These are phyloP conservation scores for Thielaviopsis ethacetica DNA, from an alignment of 2,329 filamentous ascomycete species.

Conservation along the genomic window DNA sequence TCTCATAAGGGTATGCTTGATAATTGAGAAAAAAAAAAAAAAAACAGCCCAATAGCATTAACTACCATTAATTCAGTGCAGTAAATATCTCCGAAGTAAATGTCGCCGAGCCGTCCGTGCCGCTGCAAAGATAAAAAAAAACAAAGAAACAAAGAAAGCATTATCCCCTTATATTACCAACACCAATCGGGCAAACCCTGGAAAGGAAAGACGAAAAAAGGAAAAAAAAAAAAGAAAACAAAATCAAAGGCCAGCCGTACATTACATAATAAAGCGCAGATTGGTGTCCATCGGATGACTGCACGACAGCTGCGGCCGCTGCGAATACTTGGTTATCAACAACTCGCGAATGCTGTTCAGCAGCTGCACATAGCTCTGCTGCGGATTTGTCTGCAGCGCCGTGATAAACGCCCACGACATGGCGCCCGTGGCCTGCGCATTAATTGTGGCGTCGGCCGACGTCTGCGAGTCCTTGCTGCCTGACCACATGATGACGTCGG, in stretches of 20 bases:
- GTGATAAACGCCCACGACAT: constrained; percentile 90
- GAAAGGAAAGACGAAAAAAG: not conserved
- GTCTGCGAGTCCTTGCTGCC: constrained; percentile 84
- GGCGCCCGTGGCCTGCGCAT: constrained; percentile 70
- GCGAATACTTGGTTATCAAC: constrained; percentile 60
- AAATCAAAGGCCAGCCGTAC: not conserved
- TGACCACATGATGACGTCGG: constrained; percentile 86
- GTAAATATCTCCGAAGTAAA: too few species aligned
- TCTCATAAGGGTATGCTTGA: too few species aligned
- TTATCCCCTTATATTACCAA: too few species aligned
- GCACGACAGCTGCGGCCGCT: constrained; percentile 82
- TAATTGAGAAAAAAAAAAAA: too few species aligned
- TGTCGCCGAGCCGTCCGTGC: too few species aligned
- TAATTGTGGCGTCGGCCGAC: constrained; percentile 70
- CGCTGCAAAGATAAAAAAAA: too few species aligned
- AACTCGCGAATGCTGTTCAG: constrained; percentile 82
- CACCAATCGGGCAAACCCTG: too few species aligned
- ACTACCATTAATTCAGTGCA: too few species aligned
- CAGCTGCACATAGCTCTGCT: constrained; percentile 81
- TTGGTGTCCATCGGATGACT: constrained; percentile 68
- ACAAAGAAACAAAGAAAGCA: too few species aligned
- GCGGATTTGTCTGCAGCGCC: constrained; percentile 69
- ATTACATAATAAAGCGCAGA: constrained; percentile 45
- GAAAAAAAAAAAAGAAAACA: not conserved
- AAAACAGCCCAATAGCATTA: too few species aligned